Evolutionary conservation across 495 filamentous ascomycete genomes (phyloP), one percentile per base, ranked within the genome.

Genomic region (Xylaria scruposa): DNA sequence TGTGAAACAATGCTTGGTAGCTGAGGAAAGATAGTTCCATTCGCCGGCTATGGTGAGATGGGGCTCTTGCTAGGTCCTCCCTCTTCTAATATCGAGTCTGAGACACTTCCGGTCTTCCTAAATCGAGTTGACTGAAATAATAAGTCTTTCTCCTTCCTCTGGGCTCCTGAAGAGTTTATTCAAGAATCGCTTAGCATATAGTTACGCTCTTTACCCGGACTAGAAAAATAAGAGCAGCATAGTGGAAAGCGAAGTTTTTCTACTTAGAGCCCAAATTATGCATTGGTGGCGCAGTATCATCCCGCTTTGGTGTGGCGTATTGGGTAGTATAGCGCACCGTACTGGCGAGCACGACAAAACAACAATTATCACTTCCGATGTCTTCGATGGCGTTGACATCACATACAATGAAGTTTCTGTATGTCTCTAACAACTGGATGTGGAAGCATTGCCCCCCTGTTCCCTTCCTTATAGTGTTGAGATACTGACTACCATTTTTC

Each of bases 321-420:
- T 33, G 29, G 56, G 56, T 64, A 64, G 26, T 64, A 49, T 49
- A 64, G 61, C 61, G 44, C 61, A 64, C n/a, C 61, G 38, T 64
- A 49, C 38, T 49, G 44, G 38, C 21, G 44, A 47, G 38, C 38
- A 44, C 61, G 21, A 44, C 61, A 64, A 44, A 44, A 64, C 61
- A 26, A 64, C 61, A 49, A 49, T 26, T 44, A 47, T 47, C 44
- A 33, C 61, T 64, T 64, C 61, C 38, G 44, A 44, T 44, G 40
- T 49, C 19, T 49, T 64, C 40, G 44, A 64, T 64, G 61, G 38
- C 61, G 61, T 64, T 49, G 24, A 64, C 61, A 64, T 64, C 21
- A 44, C 61, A 19, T 64, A 49, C 44, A 64, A 64, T 33, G 61
- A 46, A 49, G 61, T 64, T 29, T 38, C 38, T 26, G 61, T 64